Base-by-base conservation (phyloP, 495 filamentous ascomycete genomes). In the Annulohypoxylon bovei region DNA sequence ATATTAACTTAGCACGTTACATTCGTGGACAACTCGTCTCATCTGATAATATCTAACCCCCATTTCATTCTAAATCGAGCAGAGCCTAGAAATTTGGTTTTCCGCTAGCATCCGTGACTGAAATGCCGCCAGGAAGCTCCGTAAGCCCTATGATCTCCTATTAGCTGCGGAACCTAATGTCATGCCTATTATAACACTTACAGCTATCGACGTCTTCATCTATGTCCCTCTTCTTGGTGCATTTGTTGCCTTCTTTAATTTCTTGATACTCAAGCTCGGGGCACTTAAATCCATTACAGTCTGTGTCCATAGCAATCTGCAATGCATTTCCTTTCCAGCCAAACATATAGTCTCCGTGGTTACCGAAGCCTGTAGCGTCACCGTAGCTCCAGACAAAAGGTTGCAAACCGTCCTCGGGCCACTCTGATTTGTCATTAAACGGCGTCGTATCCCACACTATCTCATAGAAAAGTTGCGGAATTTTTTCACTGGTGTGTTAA, bases 331-430 rank as follows among this genome's bases (percentile, higher is more conserved):
- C 76, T 44, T 73, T 75, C 76, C 75, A 75, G 3, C 74, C 72
- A 39, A 76, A 76, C 23, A 76, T 65, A 35, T 75, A 76, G 27
- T 75, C 72, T 1, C 74, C 72, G 11, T 76, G 72, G 7, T 70
- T 73, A 0, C 73, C 73, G 20, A 64, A 57, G 18, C 69, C 72
- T 0, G 72, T 72, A 1, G 71, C 74, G 57, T 83, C 77, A 28
- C 79, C 81, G 39, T 81, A 80, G 55, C 72, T 77, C 75, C 82
- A 81, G 11, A 83, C 78, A 61, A 84, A 84, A 12, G 80, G 82
- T 63, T 83, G 80, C 46, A 65, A 76, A 39, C 78, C 79, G 54
- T 81, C 80, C 33, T 70, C 72, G 6, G 82, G 81, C 81, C 81
- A 83, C 25, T 77, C 62, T 3, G 65, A 65, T 28, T 69, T 65